Evolutionary conservation across 2,329 filamentous ascomycete species (phyloP), one percentile per base, ranked within the genome.

Genomic region (Domatiomyces globalis): DNA sequence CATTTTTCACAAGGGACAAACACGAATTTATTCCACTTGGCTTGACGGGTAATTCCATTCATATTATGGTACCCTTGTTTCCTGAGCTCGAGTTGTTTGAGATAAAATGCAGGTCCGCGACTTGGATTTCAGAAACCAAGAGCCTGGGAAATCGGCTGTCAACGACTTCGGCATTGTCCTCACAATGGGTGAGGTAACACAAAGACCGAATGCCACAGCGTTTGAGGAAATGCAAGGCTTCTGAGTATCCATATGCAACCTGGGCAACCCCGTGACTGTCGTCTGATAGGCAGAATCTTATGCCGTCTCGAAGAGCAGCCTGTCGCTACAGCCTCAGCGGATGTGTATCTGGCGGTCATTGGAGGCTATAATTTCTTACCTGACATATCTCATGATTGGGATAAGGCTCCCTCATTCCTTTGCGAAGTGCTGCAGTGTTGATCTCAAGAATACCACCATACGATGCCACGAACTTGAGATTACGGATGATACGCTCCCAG

Each of bases 211-310:
- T 47, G 3, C 27, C 20, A 33, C 45, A 47, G 17, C 27, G 7
- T 57, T 80, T 74, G 51, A 94, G 70, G 65, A 85, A 95, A 1
- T 78, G 73, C 52, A 94, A 68, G 4, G 85, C 80, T 43, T 77
- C 78, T 45, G 66, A 63, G 69, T 92, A 96, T 64, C 94, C 90
- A 48, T 87, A 82, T n/a, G 82, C 87, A 4, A 98, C 77, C 64
- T 98, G 90, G 1, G 78, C 84, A 53, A 87, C 77, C 42, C 86
- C 86, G 70, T 98, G 92, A 66, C 88, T 95, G 68, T 98, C 92
- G 66, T 98, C 92, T 5, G 87, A 95, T 60, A 98, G 76, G 49
- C 87, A 94, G 67, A 96, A 94, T 54, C 78, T 79, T 20, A 92
- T 89, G 20, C 83, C 83, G 61, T 86, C 74, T 6, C 68, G 69